A percentile compares a stretch with the other conserved stretches of the same genome.
Conservation (phyloP, 176 grass and related monocot genomes). For the Carex kokanica region DNA sequence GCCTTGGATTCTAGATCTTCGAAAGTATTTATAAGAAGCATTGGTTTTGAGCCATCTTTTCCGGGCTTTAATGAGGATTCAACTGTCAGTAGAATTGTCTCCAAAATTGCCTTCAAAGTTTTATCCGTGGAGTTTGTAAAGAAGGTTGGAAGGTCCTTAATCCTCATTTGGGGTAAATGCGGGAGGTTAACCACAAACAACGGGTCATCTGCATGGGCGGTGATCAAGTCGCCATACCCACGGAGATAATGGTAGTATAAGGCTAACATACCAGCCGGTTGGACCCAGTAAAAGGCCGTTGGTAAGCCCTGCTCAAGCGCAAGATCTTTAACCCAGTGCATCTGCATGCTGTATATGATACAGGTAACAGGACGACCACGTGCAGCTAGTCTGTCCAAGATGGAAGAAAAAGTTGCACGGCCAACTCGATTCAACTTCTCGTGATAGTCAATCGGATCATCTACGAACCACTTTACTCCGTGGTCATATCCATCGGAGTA, state of each 20-base stretch:
- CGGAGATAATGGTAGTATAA: slow-evolving; percentile 59
- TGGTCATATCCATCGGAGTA: slow-evolving; percentile 45
- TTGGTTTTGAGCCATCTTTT: neutral
- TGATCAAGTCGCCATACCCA: slow-evolving; percentile 35
- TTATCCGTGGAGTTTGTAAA: slow-evolving; percentile 12
- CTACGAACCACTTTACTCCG: slow-evolving; percentile 14
- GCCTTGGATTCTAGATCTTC: slow-evolving; percentile 41
- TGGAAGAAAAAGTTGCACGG: slow-evolving; percentile 9
- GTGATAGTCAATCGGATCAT: neutral
- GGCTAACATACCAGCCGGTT: slow-evolving; percentile 39
- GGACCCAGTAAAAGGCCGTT: slow-evolving; percentile 35
- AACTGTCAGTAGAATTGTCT: slow-evolving; percentile 5
- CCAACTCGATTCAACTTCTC: neutral
- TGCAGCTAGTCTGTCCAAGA: slow-evolving; percentile 33
- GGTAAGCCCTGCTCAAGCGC: slow-evolving; percentile 26
- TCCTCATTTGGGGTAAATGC: slow-evolving; percentile 32
- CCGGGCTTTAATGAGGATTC: slow-evolving; percentile 1
- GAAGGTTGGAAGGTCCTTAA: slow-evolving; percentile 42
- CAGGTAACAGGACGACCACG: slow-evolving; percentile 47
- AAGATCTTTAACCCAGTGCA: slow-evolving; percentile 36
- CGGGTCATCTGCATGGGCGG: slow-evolving; percentile 30
- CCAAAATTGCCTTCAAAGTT: neutral
- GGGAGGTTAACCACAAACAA: slow-evolving; percentile 37
- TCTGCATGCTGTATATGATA: slow-evolving; percentile 38
- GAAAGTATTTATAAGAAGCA: slow-evolving; percentile 46